Percentiles rank a stretch among this genome's conserved stretches.
Evolutionary conservation across 768 basidiomycete species (phyloP).

Genomic region (Mycena metata): DNA sequence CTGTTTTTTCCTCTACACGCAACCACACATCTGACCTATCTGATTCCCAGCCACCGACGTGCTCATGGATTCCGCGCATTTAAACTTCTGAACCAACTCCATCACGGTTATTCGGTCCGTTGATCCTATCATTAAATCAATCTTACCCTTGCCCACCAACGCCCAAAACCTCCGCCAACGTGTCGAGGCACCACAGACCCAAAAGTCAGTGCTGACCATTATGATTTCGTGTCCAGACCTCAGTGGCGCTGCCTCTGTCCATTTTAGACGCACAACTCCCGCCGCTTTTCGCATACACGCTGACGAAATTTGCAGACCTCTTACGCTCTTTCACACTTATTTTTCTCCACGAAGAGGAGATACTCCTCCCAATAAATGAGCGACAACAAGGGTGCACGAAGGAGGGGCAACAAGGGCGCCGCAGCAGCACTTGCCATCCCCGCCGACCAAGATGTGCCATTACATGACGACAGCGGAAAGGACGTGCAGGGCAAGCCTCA

Average conservation of each 20-base stretch:
- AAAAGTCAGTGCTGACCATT: background rate
- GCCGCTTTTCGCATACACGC: background rate
- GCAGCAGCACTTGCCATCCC: background rate
- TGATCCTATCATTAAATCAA: conserved; percentile 27
- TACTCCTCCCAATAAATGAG: conserved; percentile 1
- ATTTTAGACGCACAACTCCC: background rate
- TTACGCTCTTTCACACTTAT: conserved; percentile 31
- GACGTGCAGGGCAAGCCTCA: conserved; percentile 15
- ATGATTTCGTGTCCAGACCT: background rate
- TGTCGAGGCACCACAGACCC: conserved; percentile 28
- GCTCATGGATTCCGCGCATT: no score
- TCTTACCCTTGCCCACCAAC: background rate
- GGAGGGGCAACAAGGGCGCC: conserved; percentile 15
- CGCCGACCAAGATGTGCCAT: background rate
- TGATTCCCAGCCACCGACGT: no score
- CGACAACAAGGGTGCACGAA: conserved; percentile 14
- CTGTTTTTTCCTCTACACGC: no score
- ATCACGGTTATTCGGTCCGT: background rate
- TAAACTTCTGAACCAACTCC: no score
- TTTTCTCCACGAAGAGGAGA: background rate
- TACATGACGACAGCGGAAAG: conserved; percentile 24
- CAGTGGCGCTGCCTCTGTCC: background rate
- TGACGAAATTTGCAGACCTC: conserved; percentile 27
- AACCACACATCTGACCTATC: no score
- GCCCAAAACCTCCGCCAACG: conserved; percentile 11